phyloP scores from a whole-genome alignment of 768 basidiomycete genomes.

The Mycena vulgaris region DNA sequence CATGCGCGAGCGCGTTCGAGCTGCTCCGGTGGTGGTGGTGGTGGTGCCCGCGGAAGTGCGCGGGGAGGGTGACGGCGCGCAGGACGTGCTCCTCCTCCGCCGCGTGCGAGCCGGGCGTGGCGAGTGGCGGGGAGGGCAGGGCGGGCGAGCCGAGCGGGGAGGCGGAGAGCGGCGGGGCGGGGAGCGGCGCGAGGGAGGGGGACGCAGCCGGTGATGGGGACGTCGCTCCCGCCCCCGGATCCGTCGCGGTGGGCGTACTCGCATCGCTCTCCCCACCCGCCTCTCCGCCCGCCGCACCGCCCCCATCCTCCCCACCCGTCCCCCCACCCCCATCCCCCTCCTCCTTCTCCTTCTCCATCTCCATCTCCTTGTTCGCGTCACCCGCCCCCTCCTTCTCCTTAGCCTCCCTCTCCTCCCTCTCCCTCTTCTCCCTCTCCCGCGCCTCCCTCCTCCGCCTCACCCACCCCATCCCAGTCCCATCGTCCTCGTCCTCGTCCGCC shows the following conservation, averaged over 20 bases:
- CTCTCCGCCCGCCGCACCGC: conserved; percentile 41
- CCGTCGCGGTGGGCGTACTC: conserved; percentile 23
- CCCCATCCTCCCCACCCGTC: conserved; percentile 52
- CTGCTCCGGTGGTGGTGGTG: conserved; percentile 27
- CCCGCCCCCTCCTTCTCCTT: conserved; percentile 24
- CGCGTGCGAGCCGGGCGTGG: neutral
- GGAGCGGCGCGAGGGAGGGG: neutral
- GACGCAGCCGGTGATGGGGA: neutral
- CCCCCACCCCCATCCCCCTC: conserved; percentile 24
- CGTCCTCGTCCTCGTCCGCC: conserved; percentile 72
- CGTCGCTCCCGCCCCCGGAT: neutral
- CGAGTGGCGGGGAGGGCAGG: neutral
- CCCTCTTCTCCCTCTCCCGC: conserved; percentile 66
- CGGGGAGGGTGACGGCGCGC: conserved; percentile 48
- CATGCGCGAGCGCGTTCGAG: conserved; percentile 27
- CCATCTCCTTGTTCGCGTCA: conserved; percentile 39
- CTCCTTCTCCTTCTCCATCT: conserved; percentile 28
- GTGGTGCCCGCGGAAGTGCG: conserved; percentile 50
- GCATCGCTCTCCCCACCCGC: neutral
- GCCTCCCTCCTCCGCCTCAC: conserved; percentile 74
- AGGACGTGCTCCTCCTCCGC: conserved; percentile 47
- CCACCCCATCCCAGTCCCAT: conserved; percentile 93
- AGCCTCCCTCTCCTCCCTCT: conserved; percentile 51
- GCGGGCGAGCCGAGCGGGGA: neutral
- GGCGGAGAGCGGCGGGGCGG: neutral